Percentiles rank a stretch among this genome's conserved stretches.
Evolutionary conservation across 2,329 filamentous ascomycete genomes (phyloP).

Genomic region (Talaromyces sp.): DNA sequence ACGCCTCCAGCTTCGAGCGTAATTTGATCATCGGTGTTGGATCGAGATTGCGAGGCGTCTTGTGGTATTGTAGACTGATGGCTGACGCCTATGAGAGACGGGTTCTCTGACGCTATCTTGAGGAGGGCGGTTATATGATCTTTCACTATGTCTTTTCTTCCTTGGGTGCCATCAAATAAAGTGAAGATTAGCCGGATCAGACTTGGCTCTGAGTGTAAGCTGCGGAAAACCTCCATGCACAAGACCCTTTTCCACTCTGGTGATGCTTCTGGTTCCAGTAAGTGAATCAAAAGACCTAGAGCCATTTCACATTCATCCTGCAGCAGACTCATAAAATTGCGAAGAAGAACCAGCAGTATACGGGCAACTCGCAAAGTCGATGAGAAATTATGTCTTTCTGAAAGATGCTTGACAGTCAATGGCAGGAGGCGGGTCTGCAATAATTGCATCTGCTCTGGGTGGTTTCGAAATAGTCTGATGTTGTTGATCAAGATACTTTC

Average conservation of each 20-base stretch:
- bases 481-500: conserved; percentile 87
- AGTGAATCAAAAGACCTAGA: conserved; percentile 74
- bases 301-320: conserved; percentile 78
- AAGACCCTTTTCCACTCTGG: conserved; percentile 81
- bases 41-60: conserved; percentile 54
- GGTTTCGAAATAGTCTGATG: conserved; percentile 70
- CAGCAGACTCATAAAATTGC: conserved; percentile 71
- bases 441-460: conserved; percentile 77
- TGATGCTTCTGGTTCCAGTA: conserved; percentile 78
- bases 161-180: conserved; percentile 71
- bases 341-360: conserved; percentile 77
- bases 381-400: conserved; percentile 74
- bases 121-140: conserved; percentile 85
- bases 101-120: conserved; percentile 87
- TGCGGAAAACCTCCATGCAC: conserved; percentile 86
- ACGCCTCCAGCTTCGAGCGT: conserved; percentile 85
- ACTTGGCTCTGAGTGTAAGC: conserved; percentile 76
- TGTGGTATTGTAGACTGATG: conserved; percentile 82
- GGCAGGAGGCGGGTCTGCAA: conserved; percentile 77
- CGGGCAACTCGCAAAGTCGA: conserved; percentile 78
- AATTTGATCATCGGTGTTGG: conserved; percentile 71
- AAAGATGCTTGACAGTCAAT: conserved; percentile 72
- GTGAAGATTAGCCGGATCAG: conserved; percentile 77
- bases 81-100: conserved; percentile 79
- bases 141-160: conserved; percentile 71